Evolutionary conservation across 2,329 filamentous ascomycete species (phyloP).

Genomic region (Ophiosphaerella korrae): DNA sequence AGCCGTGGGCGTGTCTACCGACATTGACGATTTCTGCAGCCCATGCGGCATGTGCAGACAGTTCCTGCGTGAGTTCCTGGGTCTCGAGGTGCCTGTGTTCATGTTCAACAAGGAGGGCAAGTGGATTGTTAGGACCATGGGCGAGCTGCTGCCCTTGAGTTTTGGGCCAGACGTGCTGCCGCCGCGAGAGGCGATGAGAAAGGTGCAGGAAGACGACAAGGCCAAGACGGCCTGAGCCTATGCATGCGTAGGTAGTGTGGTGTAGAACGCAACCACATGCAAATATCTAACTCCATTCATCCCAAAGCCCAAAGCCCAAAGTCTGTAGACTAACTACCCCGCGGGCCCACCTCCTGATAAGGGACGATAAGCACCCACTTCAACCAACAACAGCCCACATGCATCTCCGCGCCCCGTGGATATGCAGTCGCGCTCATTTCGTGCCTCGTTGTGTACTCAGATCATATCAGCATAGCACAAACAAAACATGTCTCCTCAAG

Average conservation of each 20-base stretch:
- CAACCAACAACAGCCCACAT: constrained; percentile 12
- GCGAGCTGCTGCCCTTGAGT: constrained; percentile 62
- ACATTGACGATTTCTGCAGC: constrained; percentile 59
- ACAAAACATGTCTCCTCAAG: constrained; percentile 36
- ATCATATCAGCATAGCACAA: not conserved
- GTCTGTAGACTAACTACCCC: not conserved
- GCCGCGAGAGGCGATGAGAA: constrained; percentile 39
- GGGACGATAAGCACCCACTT: constrained; percentile 2
- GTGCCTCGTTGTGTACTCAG: not conserved
- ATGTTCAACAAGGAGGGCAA: constrained; percentile 89
- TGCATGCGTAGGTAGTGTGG: not conserved
- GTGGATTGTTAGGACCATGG: constrained; percentile 71
- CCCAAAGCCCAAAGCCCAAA: too few species aligned
- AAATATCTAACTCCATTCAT: too few species aligned
- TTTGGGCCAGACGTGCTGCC: constrained; percentile 59
- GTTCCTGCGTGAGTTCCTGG: constrained; percentile 63
- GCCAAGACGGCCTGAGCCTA: constrained; percentile 20
- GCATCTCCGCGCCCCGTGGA: constrained; percentile 48
- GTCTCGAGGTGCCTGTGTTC: constrained; percentile 70
- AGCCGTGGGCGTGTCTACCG: constrained; percentile 84
- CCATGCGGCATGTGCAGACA: constrained; percentile 98
- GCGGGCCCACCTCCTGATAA: constrained; percentile 10
- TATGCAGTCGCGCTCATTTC: constrained; percentile 19
- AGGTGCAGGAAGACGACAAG: constrained; percentile 31
- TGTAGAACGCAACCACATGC: too few species aligned